phyloP scores from a whole-genome alignment of 73 alveolate species.

The Tetrahymena malaccensis region DNA sequence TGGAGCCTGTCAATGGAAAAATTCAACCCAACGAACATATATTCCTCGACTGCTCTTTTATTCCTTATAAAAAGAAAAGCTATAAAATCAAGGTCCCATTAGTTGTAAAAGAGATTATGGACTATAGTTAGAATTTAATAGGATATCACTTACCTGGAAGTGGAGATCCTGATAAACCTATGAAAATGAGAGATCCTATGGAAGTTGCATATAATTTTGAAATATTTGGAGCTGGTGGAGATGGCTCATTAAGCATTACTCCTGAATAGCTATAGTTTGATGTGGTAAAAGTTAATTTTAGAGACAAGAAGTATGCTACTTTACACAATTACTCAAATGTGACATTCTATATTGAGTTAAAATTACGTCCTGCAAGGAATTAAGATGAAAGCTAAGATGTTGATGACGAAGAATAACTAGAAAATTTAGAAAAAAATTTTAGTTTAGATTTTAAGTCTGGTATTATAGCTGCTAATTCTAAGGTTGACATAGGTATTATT shows the following conservation, averaged over 20 bases:
- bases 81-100: constrained; percentile 76
- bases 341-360: constrained; percentile 82
- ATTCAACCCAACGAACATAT: constrained; percentile 81
- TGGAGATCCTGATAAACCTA: constrained; percentile 54
- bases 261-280: constrained; percentile 86
- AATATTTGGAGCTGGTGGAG: constrained; percentile 87
- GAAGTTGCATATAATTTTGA: constrained; percentile 59
- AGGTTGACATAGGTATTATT: constrained; percentile 83
- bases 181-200: constrained; percentile 55
- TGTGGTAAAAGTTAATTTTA: constrained; percentile 91
- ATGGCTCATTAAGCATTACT: constrained; percentile 79
- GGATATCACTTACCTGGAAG: constrained; percentile 95
- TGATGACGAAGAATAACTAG: constrained; percentile 22
- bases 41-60: constrained; percentile 70
- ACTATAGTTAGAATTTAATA: constrained; percentile 67
- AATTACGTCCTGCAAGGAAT: constrained; percentile 63
- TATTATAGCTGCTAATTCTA: constrained; percentile 86
- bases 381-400: constrained; percentile 24
- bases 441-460: constrained; percentile 92
- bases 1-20: constrained; percentile 78
- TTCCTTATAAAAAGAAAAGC: constrained; percentile 83
- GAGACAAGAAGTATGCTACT: constrained; percentile 69
- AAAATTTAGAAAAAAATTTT: constrained; percentile 59
- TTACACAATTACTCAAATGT: constrained; percentile 84
- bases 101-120: constrained; percentile 76